Evolutionary conservation across 305 asterid genomes (phyloP), one percentile per base, ranked within the genome.

Genomic region (Coffea humblotiana): DNA sequence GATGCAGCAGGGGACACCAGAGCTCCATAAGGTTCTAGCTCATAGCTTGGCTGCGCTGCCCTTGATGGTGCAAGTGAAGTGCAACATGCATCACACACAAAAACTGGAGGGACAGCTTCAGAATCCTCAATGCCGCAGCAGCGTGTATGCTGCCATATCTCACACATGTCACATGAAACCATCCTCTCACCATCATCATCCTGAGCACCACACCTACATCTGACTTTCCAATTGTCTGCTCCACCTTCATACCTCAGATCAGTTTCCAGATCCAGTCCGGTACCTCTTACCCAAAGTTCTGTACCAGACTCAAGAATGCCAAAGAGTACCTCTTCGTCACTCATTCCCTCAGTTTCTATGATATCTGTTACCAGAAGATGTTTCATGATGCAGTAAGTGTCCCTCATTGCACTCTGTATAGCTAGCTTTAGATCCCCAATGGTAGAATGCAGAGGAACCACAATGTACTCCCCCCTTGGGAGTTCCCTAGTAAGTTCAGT

Each of bases 101-200:
- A 94, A 85, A 94, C 80, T 21, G 90, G 90, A 3, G 98, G 97
- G 77, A 88, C 97, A 0, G 84, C 87, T 70, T 88, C 91, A 27
- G 88, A 65, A 67, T 92, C 99, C 60, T 84, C 87, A 63, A 96
- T 92, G 25, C 99, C 99, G 47, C 88, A 79, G 90, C 99, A 94
- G 12, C 77, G 84, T 2, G 97, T 96, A 66, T 94, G 99, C 89
- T 92, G 94, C 98, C 99, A 96, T 48, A 84, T 82, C 85, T 89
- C 99, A n/a, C 97, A 96, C 37, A 90, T 80, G 81, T 96, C 97
- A 74, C 98, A 96, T 0, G 97, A 85, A 47, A 94, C 90, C 98
- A 94, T 96, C 79, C 97, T 90, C 82, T 96, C 98, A 8, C 97
- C 98, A 61, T 95, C 99, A 9, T 94, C 97, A 21, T 96, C 99